phyloP scores from a whole-genome alignment of 2,329 filamentous ascomycete species.

The Cladosporium sphaerospermum region DNA sequence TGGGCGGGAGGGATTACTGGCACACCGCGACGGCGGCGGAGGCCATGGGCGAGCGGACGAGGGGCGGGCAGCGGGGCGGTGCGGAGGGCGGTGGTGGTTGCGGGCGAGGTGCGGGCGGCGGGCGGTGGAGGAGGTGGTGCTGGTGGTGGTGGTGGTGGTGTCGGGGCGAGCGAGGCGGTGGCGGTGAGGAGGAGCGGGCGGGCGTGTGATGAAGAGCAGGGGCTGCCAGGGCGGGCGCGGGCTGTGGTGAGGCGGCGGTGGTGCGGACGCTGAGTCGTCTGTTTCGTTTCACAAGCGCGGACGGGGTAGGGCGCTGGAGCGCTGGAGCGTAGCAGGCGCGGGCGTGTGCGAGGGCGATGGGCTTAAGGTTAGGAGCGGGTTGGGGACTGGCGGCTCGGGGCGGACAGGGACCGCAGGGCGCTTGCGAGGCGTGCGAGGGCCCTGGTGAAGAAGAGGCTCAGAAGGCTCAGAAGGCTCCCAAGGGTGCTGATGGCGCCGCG shows the following conservation, averaged over 20 bases:
- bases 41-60: conserved; percentile 3
- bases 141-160: neutral
- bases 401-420: neutral
- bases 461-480: no score
- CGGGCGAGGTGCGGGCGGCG: neutral
- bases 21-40: neutral
- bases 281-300: conserved; percentile 11
- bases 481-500: neutral
- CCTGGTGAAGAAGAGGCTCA: neutral
- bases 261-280: conserved; percentile 7
- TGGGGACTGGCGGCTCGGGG: conserved; percentile 6
- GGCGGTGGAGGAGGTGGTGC: conserved; percentile 6
- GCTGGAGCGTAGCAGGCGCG: neutral
- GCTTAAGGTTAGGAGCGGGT: conserved; percentile 3
- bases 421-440: neutral
- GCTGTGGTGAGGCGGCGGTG: conserved; percentile 15
- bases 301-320: neutral
- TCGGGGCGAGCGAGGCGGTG: neutral
- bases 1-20: neutral
- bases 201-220: conserved; percentile 34
- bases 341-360: neutral
- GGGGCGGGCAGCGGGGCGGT: neutral
- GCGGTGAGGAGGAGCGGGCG: conserved; percentile 27
- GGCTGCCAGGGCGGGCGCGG: conserved; percentile 36
- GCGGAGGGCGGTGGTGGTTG: neutral